Percentiles rank a stretch among this genome's conserved stretches.
Evolutionary conservation across 192 early-diverging fungal species (phyloP).

Genomic region (Entophlyctis helioformis): DNA sequence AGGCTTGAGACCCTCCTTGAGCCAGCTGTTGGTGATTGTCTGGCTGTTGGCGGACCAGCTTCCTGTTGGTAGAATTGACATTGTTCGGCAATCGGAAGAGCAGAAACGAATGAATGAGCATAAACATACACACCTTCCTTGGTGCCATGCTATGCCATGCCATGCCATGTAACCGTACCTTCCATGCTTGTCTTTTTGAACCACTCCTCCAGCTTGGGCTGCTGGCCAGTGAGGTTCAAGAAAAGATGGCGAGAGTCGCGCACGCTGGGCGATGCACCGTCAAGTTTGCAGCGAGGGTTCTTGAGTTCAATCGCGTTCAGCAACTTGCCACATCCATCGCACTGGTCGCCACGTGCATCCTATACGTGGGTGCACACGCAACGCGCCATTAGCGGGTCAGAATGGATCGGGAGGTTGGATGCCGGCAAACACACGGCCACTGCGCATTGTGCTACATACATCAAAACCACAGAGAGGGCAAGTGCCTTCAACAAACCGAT

Average conservation of each 20-base stretch:
- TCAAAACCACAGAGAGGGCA: slow-evolving; percentile 72
- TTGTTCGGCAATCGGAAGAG: too few species aligned
- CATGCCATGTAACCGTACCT: slow-evolving; percentile 22
- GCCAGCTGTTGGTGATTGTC: slow-evolving; percentile 83
- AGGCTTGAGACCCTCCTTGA: slow-evolving; percentile 82
- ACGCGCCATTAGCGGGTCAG: too few species aligned
- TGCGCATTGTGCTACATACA: too few species aligned
- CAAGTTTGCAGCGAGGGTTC: slow-evolving; percentile 90
- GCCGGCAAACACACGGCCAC: too few species aligned
- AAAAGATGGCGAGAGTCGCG: slow-evolving; percentile 83
- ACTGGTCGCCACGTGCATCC: slow-evolving; percentile 98
- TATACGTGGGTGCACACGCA: too few species aligned
- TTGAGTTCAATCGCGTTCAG: slow-evolving; percentile 87
- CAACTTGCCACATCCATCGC: slow-evolving; percentile 85
- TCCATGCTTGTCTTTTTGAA: slow-evolving; percentile 52
- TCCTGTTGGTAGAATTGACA: slow-evolving; percentile 23
- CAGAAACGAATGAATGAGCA: too few species aligned
- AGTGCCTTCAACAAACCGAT: slow-evolving; percentile 93
- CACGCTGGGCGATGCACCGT: slow-evolving; percentile 66
- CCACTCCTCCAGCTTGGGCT: slow-evolving; percentile 66
- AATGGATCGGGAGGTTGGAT: too few species aligned
- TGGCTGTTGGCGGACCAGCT: slow-evolving; percentile 81
- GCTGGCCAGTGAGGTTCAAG: slow-evolving; percentile 69
- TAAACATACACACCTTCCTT: background rate
- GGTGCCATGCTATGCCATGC: background rate